Evolutionary conservation across 129 eudicot species (phyloP).

Genomic region (Smallanthus sonchifolius): DNA sequence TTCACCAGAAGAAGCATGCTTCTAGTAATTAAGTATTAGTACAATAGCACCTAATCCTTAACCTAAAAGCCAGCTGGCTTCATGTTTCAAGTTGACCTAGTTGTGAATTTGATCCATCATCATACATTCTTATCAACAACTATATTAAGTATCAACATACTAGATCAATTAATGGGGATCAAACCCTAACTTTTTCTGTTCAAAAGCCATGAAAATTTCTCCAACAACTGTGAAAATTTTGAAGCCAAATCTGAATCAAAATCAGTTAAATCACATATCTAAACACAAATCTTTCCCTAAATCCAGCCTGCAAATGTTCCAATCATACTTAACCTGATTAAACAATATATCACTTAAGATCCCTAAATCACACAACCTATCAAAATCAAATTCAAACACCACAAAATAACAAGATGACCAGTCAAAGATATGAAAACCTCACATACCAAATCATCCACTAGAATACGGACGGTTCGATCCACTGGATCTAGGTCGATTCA

Average conservation of each 20-base stretch:
- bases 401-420: neutral
- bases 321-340: neutral
- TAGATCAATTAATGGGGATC: neutral
- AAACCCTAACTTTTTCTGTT: neutral
- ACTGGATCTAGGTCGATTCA: slow-evolving; percentile 53
- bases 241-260: neutral
- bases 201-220: neutral
- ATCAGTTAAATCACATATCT: neutral
- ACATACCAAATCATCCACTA: slow-evolving; percentile 45
- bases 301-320: slow-evolving; percentile 1
- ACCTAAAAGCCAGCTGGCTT: no score
- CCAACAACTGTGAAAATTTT: neutral
- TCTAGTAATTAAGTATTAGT: no score
- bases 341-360: neutral
- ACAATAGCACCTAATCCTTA: no score
- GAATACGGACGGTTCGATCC: slow-evolving; percentile 45
- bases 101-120: neutral
- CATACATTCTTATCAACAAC: neutral
- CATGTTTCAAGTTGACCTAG: no score
- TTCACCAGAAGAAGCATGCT: no score
- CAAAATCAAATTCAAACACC: neutral
- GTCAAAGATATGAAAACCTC: neutral
- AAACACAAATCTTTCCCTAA: slow-evolving; percentile 4
- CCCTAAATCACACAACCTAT: neutral
- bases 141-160: neutral